A percentile compares a stretch with the other conserved stretches of the same genome.
Evolutionary conservation across 371 early-diverging fungal species (phyloP).

Genomic region (Mortierella sp.): DNA sequence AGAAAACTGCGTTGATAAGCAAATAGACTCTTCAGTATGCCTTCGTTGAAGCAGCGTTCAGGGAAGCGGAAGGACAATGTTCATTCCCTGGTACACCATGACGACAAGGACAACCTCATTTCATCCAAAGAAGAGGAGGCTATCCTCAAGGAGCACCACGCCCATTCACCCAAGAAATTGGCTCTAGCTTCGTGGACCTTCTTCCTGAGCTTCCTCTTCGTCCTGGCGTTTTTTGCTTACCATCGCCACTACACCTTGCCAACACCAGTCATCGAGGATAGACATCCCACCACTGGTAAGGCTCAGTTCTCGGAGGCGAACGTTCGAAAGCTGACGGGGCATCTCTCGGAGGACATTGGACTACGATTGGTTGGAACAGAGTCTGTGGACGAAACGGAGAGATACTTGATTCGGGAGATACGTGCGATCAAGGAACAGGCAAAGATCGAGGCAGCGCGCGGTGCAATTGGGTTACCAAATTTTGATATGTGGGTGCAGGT

Average conservation of each 20-base stretch:
- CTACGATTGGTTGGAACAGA: slow-evolving; percentile 58
- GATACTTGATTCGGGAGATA: slow-evolving; percentile 23
- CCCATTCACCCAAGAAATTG: slow-evolving; percentile 12
- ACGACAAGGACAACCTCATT: slow-evolving; percentile 29
- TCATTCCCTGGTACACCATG: neutral
- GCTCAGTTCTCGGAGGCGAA: slow-evolving; percentile 68
- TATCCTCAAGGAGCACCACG: neutral
- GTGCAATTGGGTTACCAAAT: slow-evolving; percentile 48
- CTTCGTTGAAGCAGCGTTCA: neutral
- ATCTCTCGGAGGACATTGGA: slow-evolving; percentile 66
- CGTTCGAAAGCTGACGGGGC: slow-evolving; percentile 60
- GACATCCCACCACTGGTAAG: slow-evolving; percentile 51
- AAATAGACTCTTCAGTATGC: neutral
- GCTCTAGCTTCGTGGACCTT: slow-evolving; percentile 62
- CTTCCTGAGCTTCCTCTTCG: neutral
- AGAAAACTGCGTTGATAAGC: neutral
- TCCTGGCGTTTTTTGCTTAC: slow-evolving; percentile 3
- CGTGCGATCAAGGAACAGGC: slow-evolving; percentile 20
- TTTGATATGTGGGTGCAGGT: slow-evolving; percentile 71
- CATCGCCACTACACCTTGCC: slow-evolving; percentile 9
- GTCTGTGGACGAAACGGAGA: slow-evolving; percentile 30
- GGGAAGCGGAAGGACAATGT: neutral
- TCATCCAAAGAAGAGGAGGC: neutral
- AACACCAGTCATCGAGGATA: neutral
- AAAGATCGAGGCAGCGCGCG: slow-evolving; percentile 12